phyloP scores from a whole-genome alignment of 129 eudicot genomes.

The Mikania micrantha region DNA sequence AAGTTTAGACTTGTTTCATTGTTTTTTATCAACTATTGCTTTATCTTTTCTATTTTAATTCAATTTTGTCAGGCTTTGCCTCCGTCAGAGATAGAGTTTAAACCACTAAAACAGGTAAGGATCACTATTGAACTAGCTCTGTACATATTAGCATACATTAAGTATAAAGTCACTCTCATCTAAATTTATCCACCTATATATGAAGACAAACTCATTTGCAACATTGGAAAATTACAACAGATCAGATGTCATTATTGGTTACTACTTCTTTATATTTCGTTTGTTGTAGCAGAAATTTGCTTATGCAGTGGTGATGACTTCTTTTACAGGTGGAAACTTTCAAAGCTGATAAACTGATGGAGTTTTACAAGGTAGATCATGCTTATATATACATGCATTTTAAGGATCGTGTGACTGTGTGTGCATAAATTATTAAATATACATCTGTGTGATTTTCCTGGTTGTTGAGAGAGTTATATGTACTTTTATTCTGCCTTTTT shows the following conservation, averaged over 20 bases:
- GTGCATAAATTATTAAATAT: no score
- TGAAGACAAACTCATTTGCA: not conserved
- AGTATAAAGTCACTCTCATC: slow-evolving; percentile 6
- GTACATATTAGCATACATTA: slow-evolving; percentile 6
- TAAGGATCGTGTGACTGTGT: not conserved
- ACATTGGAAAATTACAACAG: not conserved
- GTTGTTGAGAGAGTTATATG: slow-evolving; percentile 1
- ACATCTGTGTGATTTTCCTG: not conserved
- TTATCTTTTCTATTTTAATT: not conserved
- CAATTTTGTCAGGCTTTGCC: slow-evolving; percentile 67
- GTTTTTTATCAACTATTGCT: not conserved
- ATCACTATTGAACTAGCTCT: not conserved
- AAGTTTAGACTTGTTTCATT: not conserved
- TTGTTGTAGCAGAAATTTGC: slow-evolving; percentile 4
- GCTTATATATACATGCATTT: not conserved
- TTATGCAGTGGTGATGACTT: slow-evolving; percentile 16
- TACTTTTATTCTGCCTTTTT: not conserved
- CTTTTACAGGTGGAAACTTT: slow-evolving; percentile 49
- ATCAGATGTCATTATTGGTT: slow-evolving; percentile 5
- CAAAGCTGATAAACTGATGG: slow-evolving; percentile 78
- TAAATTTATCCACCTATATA: not conserved
- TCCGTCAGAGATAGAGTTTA: slow-evolving; percentile 74
- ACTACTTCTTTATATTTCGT: not conserved
- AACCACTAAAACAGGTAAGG: slow-evolving; percentile 88
- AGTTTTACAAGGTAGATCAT: slow-evolving; percentile 62